phyloP scores from a whole-genome alignment of 2,329 filamentous ascomycete species.

The Fusarium sp. region DNA sequence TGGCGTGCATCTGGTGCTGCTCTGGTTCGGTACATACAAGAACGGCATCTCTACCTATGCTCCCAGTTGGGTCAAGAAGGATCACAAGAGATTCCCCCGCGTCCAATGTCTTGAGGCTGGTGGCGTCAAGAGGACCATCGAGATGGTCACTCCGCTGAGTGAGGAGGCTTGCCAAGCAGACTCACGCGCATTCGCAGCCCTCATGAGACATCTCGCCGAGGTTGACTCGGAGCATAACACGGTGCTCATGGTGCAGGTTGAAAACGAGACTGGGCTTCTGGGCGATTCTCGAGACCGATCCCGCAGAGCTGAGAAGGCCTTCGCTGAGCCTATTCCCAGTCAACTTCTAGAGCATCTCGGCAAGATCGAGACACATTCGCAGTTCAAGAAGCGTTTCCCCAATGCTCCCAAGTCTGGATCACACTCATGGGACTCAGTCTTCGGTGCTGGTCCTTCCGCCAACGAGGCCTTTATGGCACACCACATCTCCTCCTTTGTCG shows the following conservation, averaged over 20 bases:
- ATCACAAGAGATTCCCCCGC: constrained; percentile 49
- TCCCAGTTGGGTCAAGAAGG: constrained; percentile 49
- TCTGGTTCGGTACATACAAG: constrained; percentile 54
- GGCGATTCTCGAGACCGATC: constrained; percentile 63
- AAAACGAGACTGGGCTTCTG: constrained; percentile 64
- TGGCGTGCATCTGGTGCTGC: constrained; percentile 48
- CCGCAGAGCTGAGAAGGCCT: constrained; percentile 52
- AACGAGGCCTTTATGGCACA: constrained; percentile 53
- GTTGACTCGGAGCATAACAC: constrained; percentile 59
- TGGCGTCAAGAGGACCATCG: constrained; percentile 45
- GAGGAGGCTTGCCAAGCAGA: constrained; percentile 46
- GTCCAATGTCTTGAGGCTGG: constrained; percentile 47
- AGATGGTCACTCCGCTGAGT: constrained; percentile 48
- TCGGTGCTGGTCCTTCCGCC: constrained; percentile 43
- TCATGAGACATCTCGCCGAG: constrained; percentile 50
- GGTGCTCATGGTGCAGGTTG: constrained; percentile 67
- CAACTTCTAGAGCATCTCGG: constrained; percentile 42
- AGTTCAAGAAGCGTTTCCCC: constrained; percentile 44
- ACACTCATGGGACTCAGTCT: constrained; percentile 47
- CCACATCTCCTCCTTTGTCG: constrained; percentile 47
- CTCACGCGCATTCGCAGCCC: constrained; percentile 44
- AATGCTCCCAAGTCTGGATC: constrained; percentile 35
- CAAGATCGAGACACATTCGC: constrained; percentile 39
- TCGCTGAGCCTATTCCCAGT: constrained; percentile 47
- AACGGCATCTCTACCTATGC: constrained; percentile 52